These are phyloP conservation scores for Nakazawaea peltata DNA, from an alignment of 805 yeast species.

Conservation along the genomic window DNA sequence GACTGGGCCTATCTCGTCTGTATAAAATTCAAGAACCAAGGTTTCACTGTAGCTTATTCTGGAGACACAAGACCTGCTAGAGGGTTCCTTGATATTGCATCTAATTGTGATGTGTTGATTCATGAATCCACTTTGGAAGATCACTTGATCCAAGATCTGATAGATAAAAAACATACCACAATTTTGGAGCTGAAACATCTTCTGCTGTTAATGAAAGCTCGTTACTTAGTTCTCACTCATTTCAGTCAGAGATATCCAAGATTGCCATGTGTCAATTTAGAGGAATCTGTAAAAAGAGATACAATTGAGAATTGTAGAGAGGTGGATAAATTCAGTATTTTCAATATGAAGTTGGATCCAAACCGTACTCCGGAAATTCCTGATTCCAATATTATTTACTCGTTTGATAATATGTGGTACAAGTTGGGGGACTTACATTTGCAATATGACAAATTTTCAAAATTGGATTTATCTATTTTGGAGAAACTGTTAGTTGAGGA, in stretches of 20 bases:
- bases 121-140: conserved; percentile 94
- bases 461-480: conserved; percentile 6
- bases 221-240: conserved; percentile 73
- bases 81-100: conserved; percentile 59
- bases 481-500: conserved; percentile 10
- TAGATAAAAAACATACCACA: conserved; percentile 78
- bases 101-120: conserved; percentile 60
- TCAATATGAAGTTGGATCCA: conserved; percentile 8
- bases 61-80: conserved; percentile 90
- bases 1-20: conserved; percentile 68
- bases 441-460: conserved; percentile 19
- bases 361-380: conserved; percentile 11
- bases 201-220: conserved; percentile 63
- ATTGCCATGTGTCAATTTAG: conserved; percentile 22
- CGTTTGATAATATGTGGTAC: conserved; percentile 60
- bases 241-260: conserved; percentile 85
- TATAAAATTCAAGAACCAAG: conserved; percentile 23
- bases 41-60: conserved; percentile 75
- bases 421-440: conserved; percentile 32
- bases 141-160: conserved; percentile 68
- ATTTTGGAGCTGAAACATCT: conserved; percentile 77
- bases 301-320: conserved; percentile 11
- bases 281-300: conserved; percentile 15
- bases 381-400: conserved; percentile 32
- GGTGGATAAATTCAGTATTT: conserved; percentile 15